Evolutionary conservation across 202 grass and related monocot species (phyloP), one percentile per base, ranked within the genome.

Genomic region (Brachypodium distachyon): DNA sequence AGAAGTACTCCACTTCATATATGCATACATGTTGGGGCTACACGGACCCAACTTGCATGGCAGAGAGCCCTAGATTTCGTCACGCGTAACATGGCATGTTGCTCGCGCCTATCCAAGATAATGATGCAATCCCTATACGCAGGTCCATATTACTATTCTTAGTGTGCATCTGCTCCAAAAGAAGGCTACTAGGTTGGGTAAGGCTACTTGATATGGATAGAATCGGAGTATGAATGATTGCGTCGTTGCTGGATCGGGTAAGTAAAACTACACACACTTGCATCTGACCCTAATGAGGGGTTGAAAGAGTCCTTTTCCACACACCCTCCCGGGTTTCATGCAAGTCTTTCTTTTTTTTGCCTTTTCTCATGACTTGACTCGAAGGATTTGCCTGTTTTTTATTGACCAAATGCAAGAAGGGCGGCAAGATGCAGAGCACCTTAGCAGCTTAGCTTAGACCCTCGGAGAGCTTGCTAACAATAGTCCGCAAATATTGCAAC

Each of bases 81-180:
- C 44, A 17, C 3, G 43, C 68, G 49, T 78, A 80, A 83, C 85
- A 88, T 88, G 85, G 75, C 80, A 53, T 87, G 80, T 83, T 83
- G 74, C 55, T 22, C 32, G 17, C 70, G 26, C 12, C 9, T 5
- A 39, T 48, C 25, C 18, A 2, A 12, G 31, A 42, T 40, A 34
- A 77, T 77, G 57, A 61, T 31, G 47, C 10, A 40, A 71, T 79
- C 63, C 71, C 52, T 63, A 34, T 48, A 23, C 19, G 70, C 70
- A 52, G 40, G 43, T 67, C 74, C 42, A 12, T 38, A 2, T 54
- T 23, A 7, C 85, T 66, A 59, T 25, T 79, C 1, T 14, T 40
- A 31, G 68, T 31, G 51, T 46, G 47, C 48, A 18, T 34, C 42
- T 57, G 23, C 41, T 60, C 78, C 12, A 47, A 41, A 64, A 76